Evolutionary conservation across 2,329 filamentous ascomycete genomes (phyloP).

Genomic region (Aspergillus tanneri): DNA sequence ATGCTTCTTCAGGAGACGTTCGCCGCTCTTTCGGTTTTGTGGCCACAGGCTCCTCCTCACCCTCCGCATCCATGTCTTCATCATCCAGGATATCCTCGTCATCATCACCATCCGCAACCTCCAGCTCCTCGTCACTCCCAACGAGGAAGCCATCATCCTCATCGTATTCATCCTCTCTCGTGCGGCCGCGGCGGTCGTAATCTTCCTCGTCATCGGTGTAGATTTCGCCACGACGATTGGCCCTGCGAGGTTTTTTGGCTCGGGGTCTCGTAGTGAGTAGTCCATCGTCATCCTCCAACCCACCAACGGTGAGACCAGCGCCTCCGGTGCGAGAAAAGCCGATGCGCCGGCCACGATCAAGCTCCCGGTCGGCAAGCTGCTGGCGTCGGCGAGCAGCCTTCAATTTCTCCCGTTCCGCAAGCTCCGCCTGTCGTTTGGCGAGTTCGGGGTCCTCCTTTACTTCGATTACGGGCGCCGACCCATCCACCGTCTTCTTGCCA

Average conservation of each 20-base stretch:
- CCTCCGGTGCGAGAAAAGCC: conserved; percentile 48
- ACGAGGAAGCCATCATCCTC: conserved; percentile 76
- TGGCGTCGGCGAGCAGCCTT: conserved; percentile 56
- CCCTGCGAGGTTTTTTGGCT: conserved; percentile 37
- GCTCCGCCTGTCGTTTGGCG: conserved; percentile 59
- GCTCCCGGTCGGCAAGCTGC: conserved; percentile 55
- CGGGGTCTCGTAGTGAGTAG: conserved; percentile 44
- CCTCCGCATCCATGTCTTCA: conserved; percentile 48
- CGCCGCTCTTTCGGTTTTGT: conserved; percentile 31
- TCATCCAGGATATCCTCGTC: conserved; percentile 46
- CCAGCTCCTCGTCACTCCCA: conserved; percentile 49
- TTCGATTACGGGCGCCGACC: conserved; percentile 57
- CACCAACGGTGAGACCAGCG: conserved; percentile 55
- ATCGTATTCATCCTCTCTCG: conserved; percentile 78
- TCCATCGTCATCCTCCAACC: conserved; percentile 59
- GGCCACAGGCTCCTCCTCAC: conserved; percentile 37
- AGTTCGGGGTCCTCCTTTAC: conserved; percentile 64
- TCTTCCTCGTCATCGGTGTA: conserved; percentile 52
- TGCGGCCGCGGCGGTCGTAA: conserved; percentile 44
- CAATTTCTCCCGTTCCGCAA: conserved; percentile 58
- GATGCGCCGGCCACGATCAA: conserved; percentile 52
- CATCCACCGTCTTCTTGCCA: conserved; percentile 51
- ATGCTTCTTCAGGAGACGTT: conserved; percentile 25
- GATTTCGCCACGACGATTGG: conserved; percentile 49
- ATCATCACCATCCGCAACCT: conserved; percentile 46